Conservation (phyloP, 1,139 yeast genomes). For the Suhomyces guaymorum region DNA sequence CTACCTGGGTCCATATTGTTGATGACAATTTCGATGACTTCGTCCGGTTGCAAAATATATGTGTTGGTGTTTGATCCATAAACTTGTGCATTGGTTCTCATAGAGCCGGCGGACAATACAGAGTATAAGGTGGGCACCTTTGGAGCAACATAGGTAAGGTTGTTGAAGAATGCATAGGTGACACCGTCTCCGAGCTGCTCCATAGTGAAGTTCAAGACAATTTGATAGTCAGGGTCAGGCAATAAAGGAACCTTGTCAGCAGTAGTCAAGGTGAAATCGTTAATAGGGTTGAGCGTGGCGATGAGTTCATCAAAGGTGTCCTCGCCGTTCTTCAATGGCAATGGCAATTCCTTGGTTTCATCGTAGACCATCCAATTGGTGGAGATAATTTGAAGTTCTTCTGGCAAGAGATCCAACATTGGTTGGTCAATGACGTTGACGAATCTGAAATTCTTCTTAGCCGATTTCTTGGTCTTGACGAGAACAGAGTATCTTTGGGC, state of each 20-base stretch:
- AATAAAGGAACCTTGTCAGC: slow-evolving; percentile 39
- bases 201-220: slow-evolving; percentile 63
- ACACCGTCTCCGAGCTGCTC: slow-evolving; percentile 70
- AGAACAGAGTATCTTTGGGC: slow-evolving; percentile 73
- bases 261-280: slow-evolving; percentile 61
- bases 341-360: slow-evolving; percentile 24
- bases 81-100: slow-evolving; percentile 47
- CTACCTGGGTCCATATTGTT: slow-evolving; percentile 80
- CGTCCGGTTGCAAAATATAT: slow-evolving; percentile 59
- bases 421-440: slow-evolving; percentile 61
- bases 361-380: slow-evolving; percentile 59
- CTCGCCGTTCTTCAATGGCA: slow-evolving; percentile 15
- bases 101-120: slow-evolving; percentile 52
- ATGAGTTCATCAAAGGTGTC: slow-evolving; percentile 25
- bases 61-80: slow-evolving; percentile 72
- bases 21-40: slow-evolving; percentile 67
- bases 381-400: slow-evolving; percentile 51
- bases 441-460: slow-evolving; percentile 55
- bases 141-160: slow-evolving; percentile 61
- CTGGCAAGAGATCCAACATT: slow-evolving; percentile 68
- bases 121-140: slow-evolving; percentile 66
- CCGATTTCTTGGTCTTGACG: slow-evolving; percentile 50
- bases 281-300: slow-evolving; percentile 29
- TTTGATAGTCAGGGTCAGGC: slow-evolving; percentile 61
- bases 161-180: slow-evolving; percentile 75